Base-by-base conservation (phyloP, 2,329 filamentous ascomycete genomes). In the Diaporthe destruens region DNA sequence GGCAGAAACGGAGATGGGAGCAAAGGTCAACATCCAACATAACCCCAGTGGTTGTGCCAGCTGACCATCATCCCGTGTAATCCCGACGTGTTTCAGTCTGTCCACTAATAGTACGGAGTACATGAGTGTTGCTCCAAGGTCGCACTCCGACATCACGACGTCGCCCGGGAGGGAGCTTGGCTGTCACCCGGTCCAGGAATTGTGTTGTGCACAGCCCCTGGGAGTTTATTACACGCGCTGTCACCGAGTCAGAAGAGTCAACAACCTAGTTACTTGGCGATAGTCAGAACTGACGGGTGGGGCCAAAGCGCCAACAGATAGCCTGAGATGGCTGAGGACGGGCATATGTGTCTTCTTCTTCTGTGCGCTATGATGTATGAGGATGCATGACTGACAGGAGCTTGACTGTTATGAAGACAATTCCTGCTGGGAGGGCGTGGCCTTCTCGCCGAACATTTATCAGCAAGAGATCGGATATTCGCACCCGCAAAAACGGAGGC, bases 131-230 rank as follows among this genome's bases (percentile, higher is more conserved):
- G 39, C 39, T 34, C 42, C 59, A 63, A 63, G 59, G 59, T 63
- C 39, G 42, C 39, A 63, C 18, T 63, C 59, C 18, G 49, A 3
- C 59, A 63, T 63, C 59, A 44, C 59, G 59, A 63, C 59, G 59
- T 63, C 59, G 59, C 59, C 49, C 42, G 42, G 16, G 42, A 49
- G 59, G 16, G 42, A 49, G 59, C 59, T 63, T 63, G 59, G 59
- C 59, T 63, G 59, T 49, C 59, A 63, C 59, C 59, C 59, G 39
- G 0, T 47, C 59, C 59, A 49, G 25, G 42, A 49, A 20, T 42
- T n/a, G 23, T 12, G 8, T 34, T 49, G 39, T 11, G 23, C 59
- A 7, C 9, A 63, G 39, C 16, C 36, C 7, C 39, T 29, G 29
- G 29, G 29, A 29, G 29, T 29, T 29, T 5, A 23, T 1, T 23